Base-by-base conservation (phyloP, 768 basidiomycete species). In the Porpolomopsis calyptriformis region DNA sequence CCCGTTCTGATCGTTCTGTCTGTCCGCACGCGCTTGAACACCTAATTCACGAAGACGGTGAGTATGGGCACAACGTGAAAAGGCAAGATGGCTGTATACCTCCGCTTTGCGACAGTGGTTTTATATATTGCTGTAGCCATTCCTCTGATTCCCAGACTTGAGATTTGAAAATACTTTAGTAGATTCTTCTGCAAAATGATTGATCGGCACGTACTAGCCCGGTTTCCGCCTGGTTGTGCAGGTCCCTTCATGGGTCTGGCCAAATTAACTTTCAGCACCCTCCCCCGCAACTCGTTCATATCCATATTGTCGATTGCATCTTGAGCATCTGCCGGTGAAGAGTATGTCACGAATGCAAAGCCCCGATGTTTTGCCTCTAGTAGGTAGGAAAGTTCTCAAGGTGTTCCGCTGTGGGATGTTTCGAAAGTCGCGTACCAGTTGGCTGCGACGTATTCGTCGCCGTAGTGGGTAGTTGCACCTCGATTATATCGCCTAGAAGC, bases 271-370 rank as follows among this genome's bases (percentile, higher is more conserved):
- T 82, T 86, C 51, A 87, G 64, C 43, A 85, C 81, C 49, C 76
- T 77, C 41, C 81, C 89, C 41, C 69, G 73, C 48, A 87, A 70
- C 60, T 93, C 92, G 57, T 94, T 96, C 64, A 93, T 68, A 64
- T 98, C 92, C 88, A 92, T 97, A 67, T 98, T 98, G 71, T 98
- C 94, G 50, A 97, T 94, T 23, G 94, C 94, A 60, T 97, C 93
- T 58, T 88, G 85, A 4, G 94, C 92, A 63, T 94, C 90, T 19
- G 76, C 74, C 7, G 85, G 60, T 5, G 82, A 83, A 9, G 79
- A 66, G 60, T 78, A 98, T 1, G 91, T 92, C 40, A 97, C 77
- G 59, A 97, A 97, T 7, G 83, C 94, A 66, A 92, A 97, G 8
- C 93, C 94, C 37, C 91, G 80, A 61, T 90, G 88, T 66, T 85